Evolutionary conservation across 768 basidiomycete species (phyloP).

Genomic region (Suillus sp.): DNA sequence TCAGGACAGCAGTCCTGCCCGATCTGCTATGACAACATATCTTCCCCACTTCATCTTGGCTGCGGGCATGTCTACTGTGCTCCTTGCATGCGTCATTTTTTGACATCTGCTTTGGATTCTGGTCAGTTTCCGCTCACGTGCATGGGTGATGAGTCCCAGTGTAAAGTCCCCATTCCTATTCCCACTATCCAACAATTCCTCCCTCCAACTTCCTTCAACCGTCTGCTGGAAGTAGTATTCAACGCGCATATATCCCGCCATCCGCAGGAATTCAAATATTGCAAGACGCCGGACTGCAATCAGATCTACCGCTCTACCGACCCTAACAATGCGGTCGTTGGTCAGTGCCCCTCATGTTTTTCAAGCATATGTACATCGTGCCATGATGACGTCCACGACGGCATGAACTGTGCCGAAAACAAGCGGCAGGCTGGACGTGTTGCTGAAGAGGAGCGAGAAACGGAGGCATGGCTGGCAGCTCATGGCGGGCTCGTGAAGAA

Average conservation of each 20-base stretch:
- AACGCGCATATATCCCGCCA: conserved; percentile 56
- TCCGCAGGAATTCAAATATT: conserved; percentile 65
- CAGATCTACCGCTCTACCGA: conserved; percentile 64
- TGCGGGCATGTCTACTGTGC: conserved; percentile 74
- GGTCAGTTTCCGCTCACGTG: conserved; percentile 68
- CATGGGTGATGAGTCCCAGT: conserved; percentile 63
- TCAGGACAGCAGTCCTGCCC: conserved; percentile 43
- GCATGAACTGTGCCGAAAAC: conserved; percentile 55
- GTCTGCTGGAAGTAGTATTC: conserved; percentile 58
- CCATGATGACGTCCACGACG: conserved; percentile 62
- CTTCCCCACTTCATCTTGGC: conserved; percentile 47
- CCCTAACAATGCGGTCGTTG: conserved; percentile 35
- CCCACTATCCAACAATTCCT: conserved; percentile 52
- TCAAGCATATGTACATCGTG: conserved; percentile 66
- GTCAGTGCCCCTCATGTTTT: conserved; percentile 73
- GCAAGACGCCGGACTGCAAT: conserved; percentile 76
- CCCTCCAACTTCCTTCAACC: conserved; percentile 51
- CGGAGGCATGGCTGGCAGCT: conserved; percentile 55
- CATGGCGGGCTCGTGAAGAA: conserved; percentile 62
- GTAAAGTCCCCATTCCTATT: conserved; percentile 56
- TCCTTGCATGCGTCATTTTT: conserved; percentile 57
- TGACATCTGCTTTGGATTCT: conserved; percentile 55
- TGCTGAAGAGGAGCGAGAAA: conserved; percentile 53
- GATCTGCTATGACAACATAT: conserved; percentile 50
- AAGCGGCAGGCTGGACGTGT: conserved; percentile 30